Conservation (phyloP, 2,329 filamentous ascomycete genomes). For the Sclerotinia spermophila region DNA sequence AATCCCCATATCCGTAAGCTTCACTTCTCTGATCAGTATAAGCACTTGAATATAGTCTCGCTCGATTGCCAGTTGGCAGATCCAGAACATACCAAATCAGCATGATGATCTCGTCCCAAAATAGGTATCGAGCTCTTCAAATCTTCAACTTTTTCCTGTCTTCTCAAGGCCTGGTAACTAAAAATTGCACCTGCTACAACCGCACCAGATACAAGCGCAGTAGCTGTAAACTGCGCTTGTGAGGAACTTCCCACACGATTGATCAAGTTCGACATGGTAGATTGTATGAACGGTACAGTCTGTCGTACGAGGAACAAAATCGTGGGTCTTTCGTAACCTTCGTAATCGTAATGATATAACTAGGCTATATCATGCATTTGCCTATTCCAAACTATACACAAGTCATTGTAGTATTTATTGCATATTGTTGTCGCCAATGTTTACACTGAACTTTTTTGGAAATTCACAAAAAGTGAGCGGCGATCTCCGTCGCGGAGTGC, state of each 20-base stretch:
- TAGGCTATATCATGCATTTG: not conserved
- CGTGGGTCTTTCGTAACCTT: not conserved
- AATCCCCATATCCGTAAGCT: constrained; percentile 49
- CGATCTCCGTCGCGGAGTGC: constrained; percentile 12
- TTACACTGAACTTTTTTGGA: constrained; percentile 9
- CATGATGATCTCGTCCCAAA: constrained; percentile 35
- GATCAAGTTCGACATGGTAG: constrained; percentile 33
- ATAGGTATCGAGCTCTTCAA: constrained; percentile 59
- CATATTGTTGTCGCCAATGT: not conserved
- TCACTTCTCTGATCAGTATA: constrained; percentile 41
- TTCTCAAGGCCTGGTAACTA: constrained; percentile 57
- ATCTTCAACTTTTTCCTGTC: constrained; percentile 51
- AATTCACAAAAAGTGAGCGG: not conserved
- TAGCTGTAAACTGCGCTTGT: constrained; percentile 60
- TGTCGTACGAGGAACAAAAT: not conserved
- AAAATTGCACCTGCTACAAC: constrained; percentile 58
- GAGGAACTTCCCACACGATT: constrained; percentile 26
- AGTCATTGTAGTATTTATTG: not conserved
- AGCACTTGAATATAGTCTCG: not conserved
- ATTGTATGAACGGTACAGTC: not conserved
- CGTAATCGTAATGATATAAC: not conserved
- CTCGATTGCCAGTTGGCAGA: not conserved
- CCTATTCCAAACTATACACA: not conserved
- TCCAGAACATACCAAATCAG: constrained; percentile 39
- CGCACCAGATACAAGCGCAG: constrained; percentile 62